These are phyloP conservation scores for Theileria luwenshuni DNA, from an alignment of 169 alveolate genomes.

Conservation along the genomic window DNA sequence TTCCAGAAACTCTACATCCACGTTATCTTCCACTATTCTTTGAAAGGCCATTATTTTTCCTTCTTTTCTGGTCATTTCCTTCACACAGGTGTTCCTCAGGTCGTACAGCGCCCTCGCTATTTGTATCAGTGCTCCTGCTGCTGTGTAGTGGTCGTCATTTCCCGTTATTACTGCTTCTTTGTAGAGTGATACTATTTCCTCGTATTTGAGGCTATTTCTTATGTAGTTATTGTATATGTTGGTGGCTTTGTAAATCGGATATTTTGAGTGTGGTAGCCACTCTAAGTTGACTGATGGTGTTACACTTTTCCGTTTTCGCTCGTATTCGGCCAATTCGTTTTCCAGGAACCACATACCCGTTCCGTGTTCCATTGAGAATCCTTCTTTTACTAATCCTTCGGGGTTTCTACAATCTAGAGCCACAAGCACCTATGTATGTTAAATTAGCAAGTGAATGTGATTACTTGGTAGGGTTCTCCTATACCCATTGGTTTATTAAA, in stretches of 20 bases:
- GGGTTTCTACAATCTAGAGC: constrained; percentile 64
- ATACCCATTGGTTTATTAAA: constrained; percentile 26
- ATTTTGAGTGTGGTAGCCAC: background rate
- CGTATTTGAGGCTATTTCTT: background rate
- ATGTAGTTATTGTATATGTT: background rate
- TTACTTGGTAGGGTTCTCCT: constrained; percentile 55
- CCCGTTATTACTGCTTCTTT: background rate
- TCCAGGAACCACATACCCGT: constrained; percentile 39
- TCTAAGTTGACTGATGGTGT: background rate
- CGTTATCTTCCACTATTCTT: background rate
- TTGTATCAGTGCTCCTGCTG: background rate
- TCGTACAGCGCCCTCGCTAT: background rate
- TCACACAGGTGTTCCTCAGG: background rate
- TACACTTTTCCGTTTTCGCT: background rate
- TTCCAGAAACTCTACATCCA: background rate
- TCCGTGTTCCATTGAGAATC: constrained; percentile 37
- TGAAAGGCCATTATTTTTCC: background rate
- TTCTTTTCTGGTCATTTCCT: background rate
- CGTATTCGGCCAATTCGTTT: constrained; percentile 17
- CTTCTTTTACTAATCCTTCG: constrained; percentile 30
- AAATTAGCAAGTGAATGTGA: background rate
- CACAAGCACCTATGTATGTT: constrained; percentile 45
- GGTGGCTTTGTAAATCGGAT: background rate
- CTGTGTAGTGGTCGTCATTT: background rate
- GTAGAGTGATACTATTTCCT: background rate